phyloP scores from a whole-genome alignment of 2,329 filamentous ascomycete species.

The Ophiostoma australiae region DNA sequence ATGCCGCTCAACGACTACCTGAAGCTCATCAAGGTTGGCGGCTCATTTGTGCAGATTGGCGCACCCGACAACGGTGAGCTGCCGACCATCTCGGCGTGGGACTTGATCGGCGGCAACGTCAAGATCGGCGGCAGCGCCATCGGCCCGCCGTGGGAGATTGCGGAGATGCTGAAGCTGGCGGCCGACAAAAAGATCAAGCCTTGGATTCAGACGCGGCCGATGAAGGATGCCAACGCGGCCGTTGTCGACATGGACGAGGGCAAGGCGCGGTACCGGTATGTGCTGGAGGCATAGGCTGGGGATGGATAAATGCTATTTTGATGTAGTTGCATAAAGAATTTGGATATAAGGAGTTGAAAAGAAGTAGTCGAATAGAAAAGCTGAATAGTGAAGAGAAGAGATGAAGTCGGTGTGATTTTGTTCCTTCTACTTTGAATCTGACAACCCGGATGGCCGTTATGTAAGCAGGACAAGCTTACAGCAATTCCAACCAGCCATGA shows the following conservation, averaged over 20 bases:
- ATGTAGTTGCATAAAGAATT: background rate
- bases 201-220: conserved; percentile 51
- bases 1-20: conserved; percentile 64
- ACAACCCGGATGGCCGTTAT: background rate
- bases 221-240: conserved; percentile 55
- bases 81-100: conserved; percentile 47
- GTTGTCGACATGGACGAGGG: conserved; percentile 54
- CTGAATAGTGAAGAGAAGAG: background rate
- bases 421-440: background rate
- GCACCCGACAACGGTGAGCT: conserved; percentile 51
- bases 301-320: background rate
- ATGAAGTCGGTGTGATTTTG: background rate
- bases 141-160: conserved; percentile 53
- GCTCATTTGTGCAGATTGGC: conserved; percentile 62
- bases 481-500: background rate
- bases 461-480: background rate
- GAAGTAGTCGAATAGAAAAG: background rate
- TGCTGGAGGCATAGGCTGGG: conserved; percentile 33
- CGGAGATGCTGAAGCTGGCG: conserved; percentile 57
- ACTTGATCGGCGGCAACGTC: conserved; percentile 53
- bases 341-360: background rate
- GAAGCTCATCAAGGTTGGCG: conserved; percentile 59
- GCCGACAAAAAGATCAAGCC: conserved; percentile 54
- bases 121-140: conserved; percentile 46
- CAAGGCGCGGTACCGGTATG: conserved; percentile 49